Evolutionary conservation across 257 asterid species (phyloP).

Genomic region (Forsythia suspensa): DNA sequence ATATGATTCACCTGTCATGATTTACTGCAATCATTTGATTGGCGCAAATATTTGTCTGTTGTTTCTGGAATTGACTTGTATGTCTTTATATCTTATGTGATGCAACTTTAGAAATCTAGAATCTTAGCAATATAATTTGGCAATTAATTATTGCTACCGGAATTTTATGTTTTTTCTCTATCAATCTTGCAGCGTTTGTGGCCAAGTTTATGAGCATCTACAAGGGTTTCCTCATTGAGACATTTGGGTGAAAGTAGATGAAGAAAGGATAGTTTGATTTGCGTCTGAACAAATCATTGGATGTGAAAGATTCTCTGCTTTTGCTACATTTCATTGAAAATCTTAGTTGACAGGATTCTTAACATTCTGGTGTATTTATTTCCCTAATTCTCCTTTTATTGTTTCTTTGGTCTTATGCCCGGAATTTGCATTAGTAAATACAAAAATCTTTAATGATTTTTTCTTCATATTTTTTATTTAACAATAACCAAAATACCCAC

Average conservation of each 20-base stretch:
- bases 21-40: neutral
- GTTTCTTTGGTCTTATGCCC: neutral
- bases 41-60: neutral
- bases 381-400: neutral
- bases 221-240: conserved; percentile 86
- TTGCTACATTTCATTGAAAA: conserved; percentile 13
- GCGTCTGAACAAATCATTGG: neutral
- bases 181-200: conserved; percentile 78
- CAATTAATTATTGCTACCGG: too few species aligned
- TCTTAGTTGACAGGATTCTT: conserved; percentile 6
- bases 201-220: conserved; percentile 99
- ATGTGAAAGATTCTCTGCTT: conserved; percentile 7
- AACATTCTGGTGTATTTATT: conserved; percentile 1
- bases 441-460: neutral
- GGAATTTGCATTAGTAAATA: neutral
- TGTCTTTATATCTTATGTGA: neutral
- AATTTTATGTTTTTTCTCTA: conserved; percentile 7
- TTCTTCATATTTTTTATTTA: neutral
- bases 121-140: neutral
- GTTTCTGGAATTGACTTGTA: neutral
- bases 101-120: too few species aligned
- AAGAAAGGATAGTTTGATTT: conserved; percentile 9
- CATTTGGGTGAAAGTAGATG: conserved; percentile 60
- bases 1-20: neutral
- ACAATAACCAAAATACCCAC: neutral